Evolutionary conservation across 768 basidiomycete species (phyloP).

Genomic region (Galerina marginata): DNA sequence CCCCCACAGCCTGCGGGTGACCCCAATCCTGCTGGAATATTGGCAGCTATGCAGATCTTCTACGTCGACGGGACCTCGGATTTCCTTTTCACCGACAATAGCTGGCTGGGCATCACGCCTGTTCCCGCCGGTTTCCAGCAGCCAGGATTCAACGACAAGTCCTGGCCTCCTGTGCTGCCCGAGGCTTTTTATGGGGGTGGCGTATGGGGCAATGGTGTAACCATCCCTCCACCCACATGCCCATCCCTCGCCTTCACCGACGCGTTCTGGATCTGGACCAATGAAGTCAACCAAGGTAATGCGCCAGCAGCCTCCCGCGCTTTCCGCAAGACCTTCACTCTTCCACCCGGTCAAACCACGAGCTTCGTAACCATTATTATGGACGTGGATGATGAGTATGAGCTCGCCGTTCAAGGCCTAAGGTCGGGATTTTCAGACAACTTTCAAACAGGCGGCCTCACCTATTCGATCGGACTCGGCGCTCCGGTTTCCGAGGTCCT

Average conservation of each 20-base stretch:
- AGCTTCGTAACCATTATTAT: slow-evolving; percentile 31
- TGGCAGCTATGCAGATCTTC: slow-evolving; percentile 34
- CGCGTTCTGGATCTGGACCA: slow-evolving; percentile 39
- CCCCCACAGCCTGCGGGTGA: neutral
- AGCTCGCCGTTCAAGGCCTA: slow-evolving; percentile 36
- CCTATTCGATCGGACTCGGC: neutral
- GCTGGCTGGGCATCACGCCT: slow-evolving; percentile 32
- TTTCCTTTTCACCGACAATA: slow-evolving; percentile 33
- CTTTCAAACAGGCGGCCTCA: neutral
- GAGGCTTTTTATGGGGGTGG: slow-evolving; percentile 13
- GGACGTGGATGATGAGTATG: slow-evolving; percentile 30
- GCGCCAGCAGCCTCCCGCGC: slow-evolving; percentile 31
- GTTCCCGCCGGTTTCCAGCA: slow-evolving; percentile 34
- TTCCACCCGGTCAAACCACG: slow-evolving; percentile 27
- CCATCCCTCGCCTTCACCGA: slow-evolving; percentile 27
- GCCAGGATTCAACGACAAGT: slow-evolving; percentile 33
- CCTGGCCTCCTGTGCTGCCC: slow-evolving; percentile 33
- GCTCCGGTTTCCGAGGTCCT: neutral
- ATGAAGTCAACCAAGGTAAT: slow-evolving; percentile 26
- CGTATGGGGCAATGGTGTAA: slow-evolving; percentile 14
- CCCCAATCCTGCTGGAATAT: slow-evolving; percentile 32
- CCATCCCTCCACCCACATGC: slow-evolving; percentile 21
- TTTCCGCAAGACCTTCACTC: slow-evolving; percentile 32
- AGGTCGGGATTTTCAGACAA: slow-evolving; percentile 24
- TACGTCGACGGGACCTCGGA: slow-evolving; percentile 37